These are phyloP conservation scores for Cercis canadensis DNA, from an alignment of 306 rosid genomes.

Conservation along the genomic window DNA sequence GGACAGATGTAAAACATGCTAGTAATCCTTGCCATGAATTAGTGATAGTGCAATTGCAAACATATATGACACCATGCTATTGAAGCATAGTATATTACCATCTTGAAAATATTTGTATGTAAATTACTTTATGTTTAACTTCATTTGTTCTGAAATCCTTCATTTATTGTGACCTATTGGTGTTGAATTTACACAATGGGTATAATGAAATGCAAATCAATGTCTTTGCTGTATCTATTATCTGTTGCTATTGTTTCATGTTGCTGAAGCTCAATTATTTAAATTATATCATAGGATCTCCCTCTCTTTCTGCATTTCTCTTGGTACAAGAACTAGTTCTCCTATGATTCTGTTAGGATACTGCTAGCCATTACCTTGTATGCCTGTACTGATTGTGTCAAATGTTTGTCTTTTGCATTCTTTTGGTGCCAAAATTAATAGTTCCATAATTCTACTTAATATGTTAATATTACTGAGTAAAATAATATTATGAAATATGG, in stretches of 20 bases:
- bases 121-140: neutral
- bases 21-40: conserved; percentile 23
- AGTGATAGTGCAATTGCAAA: conserved; percentile 4
- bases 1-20: neutral
- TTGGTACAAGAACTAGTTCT: neutral
- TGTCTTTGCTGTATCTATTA: neutral
- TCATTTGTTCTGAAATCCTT: conserved; percentile 24
- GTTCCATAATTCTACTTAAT: neutral
- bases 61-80: conserved; percentile 5
- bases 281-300: neutral
- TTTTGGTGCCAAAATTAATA: conserved; percentile 18
- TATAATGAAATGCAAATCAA: conserved; percentile 21
- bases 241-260: conserved; percentile 12
- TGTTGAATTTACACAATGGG: neutral
- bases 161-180: conserved; percentile 13
- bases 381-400: conserved; percentile 1
- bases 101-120: conserved; percentile 3
- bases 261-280: neutral
- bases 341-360: conserved; percentile 10
- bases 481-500: neutral
- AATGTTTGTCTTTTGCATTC: conserved; percentile 10
- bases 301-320: neutral
- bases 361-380: neutral
- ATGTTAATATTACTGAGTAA: conserved; percentile 21
- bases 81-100: conserved; percentile 3